Percentiles rank a stretch among this genome's conserved stretches.
Conservation (phyloP, 352 stramenopile species). For the Globisporangium polare region DNA sequence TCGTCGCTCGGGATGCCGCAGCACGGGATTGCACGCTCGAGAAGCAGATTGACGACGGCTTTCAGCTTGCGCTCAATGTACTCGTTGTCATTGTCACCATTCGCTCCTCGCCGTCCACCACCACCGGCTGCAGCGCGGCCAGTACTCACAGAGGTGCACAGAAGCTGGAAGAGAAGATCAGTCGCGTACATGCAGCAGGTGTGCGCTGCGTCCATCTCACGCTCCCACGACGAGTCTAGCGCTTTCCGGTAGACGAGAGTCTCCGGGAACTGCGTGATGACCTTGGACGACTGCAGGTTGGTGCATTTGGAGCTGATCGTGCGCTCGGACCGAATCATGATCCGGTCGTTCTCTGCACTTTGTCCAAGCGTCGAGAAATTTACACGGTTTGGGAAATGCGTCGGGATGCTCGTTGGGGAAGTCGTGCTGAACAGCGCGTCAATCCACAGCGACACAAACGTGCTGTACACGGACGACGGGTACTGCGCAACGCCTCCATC, state of each 20-base stretch:
- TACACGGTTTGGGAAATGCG: slow-evolving; percentile 51
- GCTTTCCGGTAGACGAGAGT: slow-evolving; percentile 68
- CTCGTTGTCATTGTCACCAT: slow-evolving; percentile 6
- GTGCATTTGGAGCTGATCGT: slow-evolving; percentile 84
- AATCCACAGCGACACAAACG: slow-evolving; percentile 65
- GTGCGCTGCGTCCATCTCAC: slow-evolving; percentile 59
- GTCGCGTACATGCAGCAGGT: slow-evolving; percentile 55
- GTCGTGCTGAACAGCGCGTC: slow-evolving; percentile 58
- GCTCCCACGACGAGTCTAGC: slow-evolving; percentile 62
- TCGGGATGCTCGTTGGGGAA: slow-evolving; percentile 66
- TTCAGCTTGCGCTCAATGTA: slow-evolving; percentile 44
- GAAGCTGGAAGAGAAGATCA: slow-evolving; percentile 45
- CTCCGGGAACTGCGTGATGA: slow-evolving; percentile 60
- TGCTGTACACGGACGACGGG: slow-evolving; percentile 58
- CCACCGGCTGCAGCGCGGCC: slow-evolving; percentile 12
- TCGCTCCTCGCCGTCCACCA: not conserved
- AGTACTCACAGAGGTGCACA: slow-evolving; percentile 22
- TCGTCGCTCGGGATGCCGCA: slow-evolving; percentile 77
- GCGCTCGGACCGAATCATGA: slow-evolving; percentile 63
- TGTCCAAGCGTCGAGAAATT: slow-evolving; percentile 17
- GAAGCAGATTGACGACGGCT: slow-evolving; percentile 56
- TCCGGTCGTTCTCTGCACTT: slow-evolving; percentile 28
- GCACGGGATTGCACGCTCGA: slow-evolving; percentile 72
- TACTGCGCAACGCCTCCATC: slow-evolving; percentile 68
- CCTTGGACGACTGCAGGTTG: slow-evolving; percentile 70